A percentile compares a stretch with the other conserved stretches of the same genome.
phyloP scores from a whole-genome alignment of 306 rosid genomes.

The Quercus rubra region DNA sequence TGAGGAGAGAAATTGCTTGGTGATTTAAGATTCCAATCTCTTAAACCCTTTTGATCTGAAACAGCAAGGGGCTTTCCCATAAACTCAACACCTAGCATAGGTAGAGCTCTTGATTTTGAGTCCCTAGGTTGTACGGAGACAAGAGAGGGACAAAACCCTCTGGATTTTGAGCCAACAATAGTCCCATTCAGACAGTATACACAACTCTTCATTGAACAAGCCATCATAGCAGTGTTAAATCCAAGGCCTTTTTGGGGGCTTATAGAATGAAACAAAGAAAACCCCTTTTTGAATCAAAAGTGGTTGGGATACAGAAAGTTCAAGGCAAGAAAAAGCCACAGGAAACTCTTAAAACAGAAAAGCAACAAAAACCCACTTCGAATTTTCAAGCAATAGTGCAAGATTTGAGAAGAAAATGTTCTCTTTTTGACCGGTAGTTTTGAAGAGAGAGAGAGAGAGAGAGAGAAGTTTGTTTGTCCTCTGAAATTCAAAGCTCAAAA shows the following conservation, averaged over 20 bases:
- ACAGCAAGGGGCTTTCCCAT: slow-evolving; percentile 31
- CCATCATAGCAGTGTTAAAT: slow-evolving; percentile 17
- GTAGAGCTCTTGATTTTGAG: slow-evolving; percentile 24
- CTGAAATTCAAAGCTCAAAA: neutral
- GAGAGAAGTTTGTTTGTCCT: neutral
- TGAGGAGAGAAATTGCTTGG: slow-evolving; percentile 26
- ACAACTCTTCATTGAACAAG: slow-evolving; percentile 41
- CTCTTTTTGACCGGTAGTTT: neutral
- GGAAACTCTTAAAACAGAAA: neutral
- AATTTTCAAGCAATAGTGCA: slow-evolving; percentile 12
- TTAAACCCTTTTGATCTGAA: slow-evolving; percentile 30
- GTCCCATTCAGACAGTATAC: slow-evolving; percentile 31
- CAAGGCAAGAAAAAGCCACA: neutral
- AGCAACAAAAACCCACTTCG: neutral
- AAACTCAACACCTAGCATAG: slow-evolving; percentile 33
- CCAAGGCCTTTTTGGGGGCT: neutral
- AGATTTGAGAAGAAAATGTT: neutral
- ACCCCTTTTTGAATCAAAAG: slow-evolving; percentile 5
- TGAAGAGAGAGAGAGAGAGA: neutral
- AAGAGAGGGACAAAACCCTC: slow-evolving; percentile 22
- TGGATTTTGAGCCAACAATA: slow-evolving; percentile 29
- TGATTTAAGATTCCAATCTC: slow-evolving; percentile 27
- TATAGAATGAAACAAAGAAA: slow-evolving; percentile 20
- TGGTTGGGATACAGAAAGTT: neutral
- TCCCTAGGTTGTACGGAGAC: slow-evolving; percentile 7